phyloP scores from a whole-genome alignment of 176 grass and related monocot genomes.

The Pharus latifolius region DNA sequence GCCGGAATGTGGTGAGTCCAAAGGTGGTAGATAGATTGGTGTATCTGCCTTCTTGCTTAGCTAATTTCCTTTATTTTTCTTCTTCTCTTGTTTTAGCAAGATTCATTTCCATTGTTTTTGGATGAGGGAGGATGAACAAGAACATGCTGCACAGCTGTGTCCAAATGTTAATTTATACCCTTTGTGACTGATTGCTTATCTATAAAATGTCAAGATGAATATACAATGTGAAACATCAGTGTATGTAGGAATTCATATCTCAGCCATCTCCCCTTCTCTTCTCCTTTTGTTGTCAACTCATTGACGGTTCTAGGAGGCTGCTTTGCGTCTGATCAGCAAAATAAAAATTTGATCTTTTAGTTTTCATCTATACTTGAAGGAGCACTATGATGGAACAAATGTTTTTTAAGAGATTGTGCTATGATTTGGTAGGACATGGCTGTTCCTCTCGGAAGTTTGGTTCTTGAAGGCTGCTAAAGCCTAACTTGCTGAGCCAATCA shows the following conservation, averaged over 20 bases:
- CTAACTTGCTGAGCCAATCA: not conserved
- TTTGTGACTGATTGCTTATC: not conserved
- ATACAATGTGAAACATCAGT: not conserved
- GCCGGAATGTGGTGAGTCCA: not conserved
- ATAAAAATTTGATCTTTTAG: not conserved
- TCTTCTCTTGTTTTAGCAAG: constrained; percentile 8
- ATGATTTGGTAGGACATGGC: not conserved
- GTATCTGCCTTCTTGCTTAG: constrained; percentile 30
- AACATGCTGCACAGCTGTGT: not conserved
- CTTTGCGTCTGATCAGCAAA: no score
- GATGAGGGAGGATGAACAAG: constrained; percentile 26
- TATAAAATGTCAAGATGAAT: not conserved
- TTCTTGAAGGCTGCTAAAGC: not conserved
- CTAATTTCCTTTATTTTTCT: constrained; percentile 1
- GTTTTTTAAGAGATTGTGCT: not conserved
- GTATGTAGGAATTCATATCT: not conserved
- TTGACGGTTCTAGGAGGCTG: no score
- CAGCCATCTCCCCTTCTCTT: not conserved
- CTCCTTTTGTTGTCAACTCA: not conserved
- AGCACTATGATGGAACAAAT: no score
- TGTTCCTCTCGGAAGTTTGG: not conserved
- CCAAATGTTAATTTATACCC: not conserved
- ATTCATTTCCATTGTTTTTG: constrained; percentile 43
- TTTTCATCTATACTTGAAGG: no score
- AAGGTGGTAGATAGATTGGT: constrained; percentile 35